Conservation (phyloP, 805 yeast species). For the Cyberlindnera sargentensis region DNA sequence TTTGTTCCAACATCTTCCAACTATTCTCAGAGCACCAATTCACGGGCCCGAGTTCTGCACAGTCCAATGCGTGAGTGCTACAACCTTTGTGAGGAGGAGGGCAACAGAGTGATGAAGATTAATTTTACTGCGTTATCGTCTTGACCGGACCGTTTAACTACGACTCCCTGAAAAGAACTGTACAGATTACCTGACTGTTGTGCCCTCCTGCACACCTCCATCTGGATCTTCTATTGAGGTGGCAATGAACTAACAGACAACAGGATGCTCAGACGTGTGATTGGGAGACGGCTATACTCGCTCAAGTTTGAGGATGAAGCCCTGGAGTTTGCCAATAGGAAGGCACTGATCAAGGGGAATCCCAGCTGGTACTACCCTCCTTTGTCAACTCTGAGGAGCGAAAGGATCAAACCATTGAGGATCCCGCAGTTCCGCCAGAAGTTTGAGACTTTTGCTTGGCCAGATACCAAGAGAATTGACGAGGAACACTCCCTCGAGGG, state of each 20-base stretch:
- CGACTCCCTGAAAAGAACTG: slow-evolving; percentile 24
- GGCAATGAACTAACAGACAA: background rate
- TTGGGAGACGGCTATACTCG: slow-evolving; percentile 4
- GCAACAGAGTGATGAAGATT: slow-evolving; percentile 18
- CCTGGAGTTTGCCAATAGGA: slow-evolving; percentile 21
- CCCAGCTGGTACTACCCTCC: slow-evolving; percentile 21
- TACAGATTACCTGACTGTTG: slow-evolving; percentile 5
- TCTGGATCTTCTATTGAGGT: background rate
- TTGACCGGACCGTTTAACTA: slow-evolving; percentile 26
- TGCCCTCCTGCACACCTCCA: background rate
- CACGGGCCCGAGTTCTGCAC: too few relatives aligned
- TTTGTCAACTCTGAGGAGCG: slow-evolving; percentile 10
- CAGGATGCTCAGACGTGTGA: slow-evolving; percentile 2
- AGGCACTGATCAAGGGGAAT: slow-evolving; percentile 6
- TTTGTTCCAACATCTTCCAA: too few relatives aligned
- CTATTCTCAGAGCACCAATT: too few relatives aligned
- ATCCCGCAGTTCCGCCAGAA: slow-evolving; percentile 32
- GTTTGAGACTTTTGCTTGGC: slow-evolving; percentile 24
- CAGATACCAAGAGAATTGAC: slow-evolving; percentile 18
- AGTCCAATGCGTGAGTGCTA: background rate
- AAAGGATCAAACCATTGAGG: slow-evolving; percentile 20
- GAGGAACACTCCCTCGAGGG: slow-evolving; percentile 37
- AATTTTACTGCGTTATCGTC: slow-evolving; percentile 28
- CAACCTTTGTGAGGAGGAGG: background rate
- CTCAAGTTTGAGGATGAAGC: slow-evolving; percentile 16